Conservation (phyloP, 495 filamentous ascomycete genomes). For the Talaromyces liani region DNA sequence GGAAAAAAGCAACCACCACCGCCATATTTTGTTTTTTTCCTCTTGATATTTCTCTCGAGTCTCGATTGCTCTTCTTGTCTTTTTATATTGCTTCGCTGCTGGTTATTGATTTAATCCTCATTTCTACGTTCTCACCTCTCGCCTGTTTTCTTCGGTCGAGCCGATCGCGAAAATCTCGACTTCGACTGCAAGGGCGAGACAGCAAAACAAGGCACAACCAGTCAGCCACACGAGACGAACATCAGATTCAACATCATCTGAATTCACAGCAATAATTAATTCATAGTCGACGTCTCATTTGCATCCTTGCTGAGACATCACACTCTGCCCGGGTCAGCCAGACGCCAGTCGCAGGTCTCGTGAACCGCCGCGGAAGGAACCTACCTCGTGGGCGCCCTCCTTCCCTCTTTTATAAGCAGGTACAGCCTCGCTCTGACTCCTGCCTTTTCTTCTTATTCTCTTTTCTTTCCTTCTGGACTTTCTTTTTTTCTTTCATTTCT, state of each 20-base stretch:
- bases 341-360: neutral
- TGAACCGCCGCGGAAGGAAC: conserved; percentile 2
- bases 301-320: conserved; percentile 1
- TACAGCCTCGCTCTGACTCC: conserved; percentile 4
- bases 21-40: neutral
- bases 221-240: neutral
- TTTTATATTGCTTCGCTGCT: neutral
- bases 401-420: conserved; percentile 2
- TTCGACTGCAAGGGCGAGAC: neutral
- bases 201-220: neutral
- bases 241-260: neutral
- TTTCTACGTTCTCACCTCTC: neutral
- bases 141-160: neutral
- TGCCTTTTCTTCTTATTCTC: too few species aligned
- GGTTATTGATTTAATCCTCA: neutral
- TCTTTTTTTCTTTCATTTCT: neutral
- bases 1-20: neutral
- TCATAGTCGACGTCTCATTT: neutral
- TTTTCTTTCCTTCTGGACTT: neutral
- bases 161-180: neutral
- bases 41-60: neutral
- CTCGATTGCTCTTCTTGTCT: neutral
- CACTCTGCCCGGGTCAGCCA: neutral
- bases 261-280: neutral
- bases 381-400: neutral